A percentile compares a stretch with the other conserved stretches of the same genome.
phyloP scores from a whole-genome alignment of 2,329 filamentous ascomycete genomes.

The Cordyceps cicadae region DNA sequence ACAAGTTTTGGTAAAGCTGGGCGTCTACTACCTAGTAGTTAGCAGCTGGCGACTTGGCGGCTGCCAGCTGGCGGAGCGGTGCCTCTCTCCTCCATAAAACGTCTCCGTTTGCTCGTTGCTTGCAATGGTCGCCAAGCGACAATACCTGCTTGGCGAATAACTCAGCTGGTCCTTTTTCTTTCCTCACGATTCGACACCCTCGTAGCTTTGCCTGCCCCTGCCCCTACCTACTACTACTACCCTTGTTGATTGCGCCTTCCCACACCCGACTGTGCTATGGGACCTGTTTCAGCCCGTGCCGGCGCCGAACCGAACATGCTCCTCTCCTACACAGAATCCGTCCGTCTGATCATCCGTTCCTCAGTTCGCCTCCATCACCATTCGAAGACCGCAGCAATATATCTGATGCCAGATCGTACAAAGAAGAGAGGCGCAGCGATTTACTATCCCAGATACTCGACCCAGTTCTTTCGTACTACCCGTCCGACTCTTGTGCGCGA shows the following conservation, averaged over 20 bases:
- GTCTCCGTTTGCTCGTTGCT: no score
- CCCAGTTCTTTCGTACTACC: not conserved
- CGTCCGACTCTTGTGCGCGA: not conserved
- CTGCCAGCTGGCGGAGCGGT: conserved; percentile 6
- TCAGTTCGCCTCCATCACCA: not conserved
- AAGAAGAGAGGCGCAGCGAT: not conserved
- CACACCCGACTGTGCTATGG: not conserved
- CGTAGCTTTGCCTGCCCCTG: no score
- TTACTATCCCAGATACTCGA: not conserved
- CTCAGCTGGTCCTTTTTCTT: no score
- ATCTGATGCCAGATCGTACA: not conserved
- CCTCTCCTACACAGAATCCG: not conserved
- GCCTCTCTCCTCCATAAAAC: not conserved
- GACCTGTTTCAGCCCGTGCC: conserved; percentile 4
- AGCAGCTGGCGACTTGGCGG: not conserved
- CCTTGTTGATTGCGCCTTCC: not conserved
- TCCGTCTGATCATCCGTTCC: conserved; percentile 11
- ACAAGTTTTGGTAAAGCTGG: not conserved
- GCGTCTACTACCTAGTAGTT: no score
- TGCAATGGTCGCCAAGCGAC: no score
- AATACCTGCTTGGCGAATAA: no score
- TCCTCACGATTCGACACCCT: not conserved
- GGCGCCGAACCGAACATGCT: not conserved
- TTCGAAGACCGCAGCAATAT: not conserved
- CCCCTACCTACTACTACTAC: no score